Base-by-base conservation (phyloP, 768 basidiomycete genomes). In the Collybia nuda region DNA sequence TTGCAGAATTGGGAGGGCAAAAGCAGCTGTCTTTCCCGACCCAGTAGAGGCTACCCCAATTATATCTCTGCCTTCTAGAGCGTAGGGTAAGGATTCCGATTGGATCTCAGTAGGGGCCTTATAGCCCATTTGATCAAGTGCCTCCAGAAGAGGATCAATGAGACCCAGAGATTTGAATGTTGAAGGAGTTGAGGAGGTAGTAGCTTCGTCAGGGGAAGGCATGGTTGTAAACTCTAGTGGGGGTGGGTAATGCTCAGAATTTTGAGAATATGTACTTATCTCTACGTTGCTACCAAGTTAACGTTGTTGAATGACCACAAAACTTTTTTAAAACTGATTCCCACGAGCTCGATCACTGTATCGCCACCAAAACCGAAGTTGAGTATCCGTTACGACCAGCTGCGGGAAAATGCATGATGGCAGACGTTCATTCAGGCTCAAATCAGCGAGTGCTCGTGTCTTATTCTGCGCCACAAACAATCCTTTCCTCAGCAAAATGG, bases 21-120 rank as follows among this genome's bases (percentile, higher is more conserved):
- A 98, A 18, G 97, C 95, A 14, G 94, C 96, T 0, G 97, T 98
- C 75, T 99, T 98, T 58, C 96, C 97, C 11, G 91, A 93, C 24
- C 97, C 97, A 8, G 97, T 99, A 57, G 92, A 86, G 26, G 97
- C 97, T n/a, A 99, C 88, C 17, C 97, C 97, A 51, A 99, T 98
- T 57, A 99, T 91, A 72, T 99, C 97, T 61, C 88, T 84, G 0
- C 94, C 95, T 65, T 90, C 77, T 5, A 99, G 71, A 17, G 95
- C 96, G 71, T 84, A 82, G 0, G 97, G 97, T 42, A 99, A 79
- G 29, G 79, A 79, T 62, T 93, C 84, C 2, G 74, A 71, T 68
- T 99, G 97, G 59, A 99, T 99, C 48, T 90, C 87, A 6, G 96
- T 96, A 0, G 97, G 96, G 38, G 77, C 75, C 54, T 80, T 93